Base-by-base conservation (phyloP, 2,329 filamentous ascomycete genomes). In the Amauroascus niger region DNA sequence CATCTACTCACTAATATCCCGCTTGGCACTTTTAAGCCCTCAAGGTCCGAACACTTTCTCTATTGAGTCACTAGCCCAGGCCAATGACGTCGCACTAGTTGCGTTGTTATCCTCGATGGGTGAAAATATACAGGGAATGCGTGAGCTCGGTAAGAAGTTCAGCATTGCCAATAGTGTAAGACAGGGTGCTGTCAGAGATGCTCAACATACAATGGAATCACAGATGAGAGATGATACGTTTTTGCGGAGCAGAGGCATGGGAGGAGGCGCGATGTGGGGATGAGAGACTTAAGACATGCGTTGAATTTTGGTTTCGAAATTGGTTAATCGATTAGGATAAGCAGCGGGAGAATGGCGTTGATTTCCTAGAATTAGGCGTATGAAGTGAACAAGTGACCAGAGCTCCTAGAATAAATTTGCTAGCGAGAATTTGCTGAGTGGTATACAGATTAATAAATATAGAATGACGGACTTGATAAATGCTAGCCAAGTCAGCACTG, bases 11-110 rank as follows among this genome's bases (percentile, higher is more conserved):
- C 83, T 96, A 39, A 80, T 95, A 58, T 84, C 84, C 48, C 86
- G 91, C 49, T 79, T 96, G 26, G 86, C 86, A 37, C 83, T 97
- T 16, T 79, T 96, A 52, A 82, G 85, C 3, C 88, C 91, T 2
- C 77, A 84, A 1, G 78, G 87, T 61, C 72, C 76, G 24, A 75
- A 77, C 41, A 76, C 80, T 0, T 87, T 91, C 64, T 76, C 82
- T 26, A 75, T 79, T 32, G 86, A 95, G 67, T 79, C 87, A 35
- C 74, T 85, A 35, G 82, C 85, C 51, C 87, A 95, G 71, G 77
- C 83, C 57, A 93, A 94, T 63, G 88, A 97, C 62, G 88, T 95
- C 26, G 78, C 84, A 52, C 78, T 96, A 1, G 79, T 94, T 48
- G 80, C 81, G 3, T 74, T 97, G 1, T 78, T 97, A 7, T 84